Base-by-base conservation (phyloP, 257 asterid genomes). In the Primulina eburnea region DNA sequence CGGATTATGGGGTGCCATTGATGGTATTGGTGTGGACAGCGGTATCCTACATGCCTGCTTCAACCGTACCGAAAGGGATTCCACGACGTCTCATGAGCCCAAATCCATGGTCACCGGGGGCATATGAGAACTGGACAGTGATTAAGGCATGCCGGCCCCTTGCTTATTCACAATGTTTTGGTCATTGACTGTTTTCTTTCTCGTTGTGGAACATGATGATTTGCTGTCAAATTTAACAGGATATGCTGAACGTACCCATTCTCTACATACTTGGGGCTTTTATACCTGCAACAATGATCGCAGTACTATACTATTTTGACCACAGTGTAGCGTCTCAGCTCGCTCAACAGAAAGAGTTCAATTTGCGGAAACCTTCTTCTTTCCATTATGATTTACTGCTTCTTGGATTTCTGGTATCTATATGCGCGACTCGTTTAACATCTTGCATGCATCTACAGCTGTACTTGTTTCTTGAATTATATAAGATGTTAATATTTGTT, bases 71-170 rank as follows among this genome's bases (percentile, higher is more conserved):
- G 2, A 58, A 83, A 63, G 96, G 98, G 65, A 83, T 92, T 63
- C 98, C 98, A 10, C 79, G 97, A 43, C 97, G 98, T 16, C 95
- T 92, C 71, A 71, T 79, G 38, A 92, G 98, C 88, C 98, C 98
- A 16, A 88, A 92, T 68, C 98, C 98, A 12, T 92, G 98, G 98
- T 82, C 97, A 14, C 92, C 92, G 6, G 95, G 94, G 10, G 97
- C 98, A 40, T 90, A 88, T 56, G 82, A 67, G 75, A 92, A 92
- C 73, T 92, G 97, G 98, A 92, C 95, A 6, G 97, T 92, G 63
- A 83, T 92, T 14, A 87, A 83, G 92, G 98, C 80, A 83, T 75
- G 84, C 70, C 82, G 72, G 81, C 67, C n/a, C 5, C 20, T 64
- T 67, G 57, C 66, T 68, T 60, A 6, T 50, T 43, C 8, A 5